Conservation (phyloP, 176 grass and related monocot species). For the Triticum aestivum region DNA sequence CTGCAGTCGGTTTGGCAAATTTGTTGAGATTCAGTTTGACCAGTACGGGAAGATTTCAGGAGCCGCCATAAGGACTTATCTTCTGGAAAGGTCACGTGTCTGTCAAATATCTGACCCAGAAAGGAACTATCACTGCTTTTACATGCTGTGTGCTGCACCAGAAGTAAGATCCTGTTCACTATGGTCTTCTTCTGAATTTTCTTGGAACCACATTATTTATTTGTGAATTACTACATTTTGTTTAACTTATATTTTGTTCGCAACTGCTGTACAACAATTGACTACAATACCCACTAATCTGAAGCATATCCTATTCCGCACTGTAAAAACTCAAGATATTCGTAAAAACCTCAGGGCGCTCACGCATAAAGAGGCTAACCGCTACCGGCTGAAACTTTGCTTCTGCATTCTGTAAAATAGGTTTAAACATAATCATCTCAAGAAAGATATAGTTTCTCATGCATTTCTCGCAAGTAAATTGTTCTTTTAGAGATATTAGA, state of each 20-base stretch:
- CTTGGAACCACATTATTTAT: neutral
- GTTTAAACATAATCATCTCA: neutral
- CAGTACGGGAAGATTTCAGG: slow-evolving; percentile 68
- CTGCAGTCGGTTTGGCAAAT: slow-evolving; percentile 90
- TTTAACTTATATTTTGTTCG: too few species aligned
- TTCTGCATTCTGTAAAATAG: neutral
- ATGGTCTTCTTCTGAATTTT: slow-evolving; percentile 23
- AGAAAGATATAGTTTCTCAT: neutral
- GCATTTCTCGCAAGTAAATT: slow-evolving; percentile 16
- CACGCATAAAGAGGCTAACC: neutral
- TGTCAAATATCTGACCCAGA: slow-evolving; percentile 93
- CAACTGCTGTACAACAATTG: too few species aligned
- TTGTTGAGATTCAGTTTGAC: slow-evolving; percentile 95
- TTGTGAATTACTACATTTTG: too few species aligned
- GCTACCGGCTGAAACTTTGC: neutral
- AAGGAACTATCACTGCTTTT: slow-evolving; percentile 96
- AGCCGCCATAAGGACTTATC: slow-evolving; percentile 88
- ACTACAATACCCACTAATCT: too few species aligned
- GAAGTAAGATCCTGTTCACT: slow-evolving; percentile 42
- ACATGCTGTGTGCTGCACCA: slow-evolving; percentile 76
- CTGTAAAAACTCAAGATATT: slow-evolving; percentile 16
- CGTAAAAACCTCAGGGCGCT: neutral
- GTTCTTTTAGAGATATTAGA: slow-evolving; percentile 1
- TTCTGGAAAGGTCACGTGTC: slow-evolving; percentile 90
- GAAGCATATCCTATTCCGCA: neutral